Percentiles rank a stretch among this genome's conserved stretches.
Evolutionary conservation across 768 basidiomycete genomes (phyloP).

Genomic region (Auriscalpium vulgare): DNA sequence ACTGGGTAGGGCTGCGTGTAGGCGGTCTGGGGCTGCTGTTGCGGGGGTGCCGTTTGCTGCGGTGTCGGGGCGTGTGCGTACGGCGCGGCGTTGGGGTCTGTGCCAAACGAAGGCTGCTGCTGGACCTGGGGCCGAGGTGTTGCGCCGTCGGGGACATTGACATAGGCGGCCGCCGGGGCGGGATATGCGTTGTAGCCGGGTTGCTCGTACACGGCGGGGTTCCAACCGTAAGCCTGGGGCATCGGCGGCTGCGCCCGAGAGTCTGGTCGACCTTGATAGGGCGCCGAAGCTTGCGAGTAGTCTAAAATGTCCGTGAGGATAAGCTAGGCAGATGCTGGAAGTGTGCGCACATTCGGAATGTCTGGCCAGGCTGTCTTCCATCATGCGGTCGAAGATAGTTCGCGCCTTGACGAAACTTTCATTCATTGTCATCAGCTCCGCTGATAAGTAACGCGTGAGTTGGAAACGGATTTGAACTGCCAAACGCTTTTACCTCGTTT

Average conservation of each 20-base stretch:
- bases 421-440: constrained; percentile 91
- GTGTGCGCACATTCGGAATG: constrained; percentile 50
- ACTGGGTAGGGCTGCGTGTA: constrained; percentile 17
- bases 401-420: constrained; percentile 87
- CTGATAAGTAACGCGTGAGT: constrained; percentile 30
- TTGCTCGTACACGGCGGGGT: constrained; percentile 38
- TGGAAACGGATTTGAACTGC: background rate
- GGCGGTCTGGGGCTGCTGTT: constrained; percentile 20
- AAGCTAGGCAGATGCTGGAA: background rate
- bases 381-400: constrained; percentile 87
- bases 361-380: constrained; percentile 80
- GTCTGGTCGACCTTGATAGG: constrained; percentile 24
- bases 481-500: constrained; percentile 50
- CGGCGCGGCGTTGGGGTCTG: background rate
- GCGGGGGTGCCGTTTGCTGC: background rate
- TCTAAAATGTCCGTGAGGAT: constrained; percentile 27
- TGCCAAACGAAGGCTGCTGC: constrained; percentile 19
- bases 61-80: background rate
- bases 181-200: constrained; percentile 33
- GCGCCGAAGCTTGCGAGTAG: constrained; percentile 17
- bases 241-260: constrained; percentile 18
- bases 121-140: constrained; percentile 20
- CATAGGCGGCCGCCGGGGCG: constrained; percentile 22
- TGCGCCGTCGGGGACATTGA: constrained; percentile 22
- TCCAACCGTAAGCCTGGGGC: constrained; percentile 47